phyloP scores from a whole-genome alignment of 164 flowering plant species.

The Sedum album region DNA sequence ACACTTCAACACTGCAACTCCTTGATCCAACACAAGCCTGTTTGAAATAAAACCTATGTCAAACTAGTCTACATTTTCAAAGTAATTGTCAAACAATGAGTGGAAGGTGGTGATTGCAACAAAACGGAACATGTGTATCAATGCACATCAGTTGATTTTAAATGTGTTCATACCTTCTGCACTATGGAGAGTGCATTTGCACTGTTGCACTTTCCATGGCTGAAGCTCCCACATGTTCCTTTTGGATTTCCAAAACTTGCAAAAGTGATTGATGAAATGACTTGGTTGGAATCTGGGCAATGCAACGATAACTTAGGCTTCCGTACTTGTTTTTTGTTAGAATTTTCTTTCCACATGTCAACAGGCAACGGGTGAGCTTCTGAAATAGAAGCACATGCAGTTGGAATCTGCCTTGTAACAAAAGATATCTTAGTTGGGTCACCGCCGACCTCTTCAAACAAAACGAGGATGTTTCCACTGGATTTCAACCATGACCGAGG shows the following conservation, averaged over 20 bases:
- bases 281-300: conserved; percentile 58
- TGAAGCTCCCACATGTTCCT: conserved; percentile 71
- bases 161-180: conserved; percentile 39
- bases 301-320: conserved; percentile 51
- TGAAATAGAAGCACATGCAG: conserved; percentile 58
- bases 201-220: conserved; percentile 71
- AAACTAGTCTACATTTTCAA: neutral
- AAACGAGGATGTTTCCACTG: conserved; percentile 59
- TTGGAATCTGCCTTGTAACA: conserved; percentile 35
- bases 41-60: conserved; percentile 2
- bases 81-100: neutral
- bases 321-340: conserved; percentile 19
- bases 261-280: conserved; percentile 73
- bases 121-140: neutral
- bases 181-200: conserved; percentile 46
- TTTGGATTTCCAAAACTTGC: conserved; percentile 89
- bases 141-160: neutral
- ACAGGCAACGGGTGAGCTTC: conserved; percentile 71
- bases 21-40: conserved; percentile 83
- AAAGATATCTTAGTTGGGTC: conserved; percentile 66
- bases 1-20: conserved; percentile 63
- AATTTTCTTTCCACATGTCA: conserved; percentile 47
- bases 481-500: conserved; percentile 81
- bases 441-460: conserved; percentile 88
- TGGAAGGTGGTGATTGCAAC: neutral